Conservation (phyloP, 768 basidiomycete species). For the Polyporus arcularius region DNA sequence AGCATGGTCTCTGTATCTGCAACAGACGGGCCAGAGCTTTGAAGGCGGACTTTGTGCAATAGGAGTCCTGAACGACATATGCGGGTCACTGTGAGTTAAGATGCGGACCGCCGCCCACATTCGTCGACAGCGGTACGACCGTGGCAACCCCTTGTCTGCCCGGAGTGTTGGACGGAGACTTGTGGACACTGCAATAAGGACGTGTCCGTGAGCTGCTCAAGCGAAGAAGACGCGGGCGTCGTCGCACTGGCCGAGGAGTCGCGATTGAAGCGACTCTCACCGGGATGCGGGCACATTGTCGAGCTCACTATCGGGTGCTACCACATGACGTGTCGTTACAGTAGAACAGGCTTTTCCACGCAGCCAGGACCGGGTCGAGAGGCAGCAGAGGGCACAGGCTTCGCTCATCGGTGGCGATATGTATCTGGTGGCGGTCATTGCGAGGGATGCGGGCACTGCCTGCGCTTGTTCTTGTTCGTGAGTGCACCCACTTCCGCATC, state of each 20-base stretch:
- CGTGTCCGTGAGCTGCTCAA: slow-evolving; percentile 36
- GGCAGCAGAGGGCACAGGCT: slow-evolving; percentile 30
- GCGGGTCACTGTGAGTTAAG: no score
- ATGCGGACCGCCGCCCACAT: no score
- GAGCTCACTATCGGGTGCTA: slow-evolving; percentile 38
- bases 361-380: slow-evolving; percentile 49
- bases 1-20: no score
- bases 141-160: slow-evolving; percentile 36
- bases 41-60: no score
- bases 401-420: slow-evolving; percentile 47
- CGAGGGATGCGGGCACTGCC: slow-evolving; percentile 42
- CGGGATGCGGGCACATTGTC: slow-evolving; percentile 34
- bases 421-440: slow-evolving; percentile 46
- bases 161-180: slow-evolving; percentile 38
- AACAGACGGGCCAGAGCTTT: no score
- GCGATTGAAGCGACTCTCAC: slow-evolving; percentile 43
- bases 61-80: no score
- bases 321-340: slow-evolving; percentile 44
- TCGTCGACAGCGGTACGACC: slow-evolving; percentile 45
- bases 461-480: slow-evolving; percentile 53
- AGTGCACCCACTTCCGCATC: slow-evolving; percentile 24
- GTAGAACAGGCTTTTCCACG: slow-evolving; percentile 41
- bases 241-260: slow-evolving; percentile 44
- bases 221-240: slow-evolving; percentile 40
- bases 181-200: slow-evolving; percentile 53